phyloP scores from a whole-genome alignment of 2,329 filamentous ascomycete genomes.

The Metarhizium rileyi region DNA sequence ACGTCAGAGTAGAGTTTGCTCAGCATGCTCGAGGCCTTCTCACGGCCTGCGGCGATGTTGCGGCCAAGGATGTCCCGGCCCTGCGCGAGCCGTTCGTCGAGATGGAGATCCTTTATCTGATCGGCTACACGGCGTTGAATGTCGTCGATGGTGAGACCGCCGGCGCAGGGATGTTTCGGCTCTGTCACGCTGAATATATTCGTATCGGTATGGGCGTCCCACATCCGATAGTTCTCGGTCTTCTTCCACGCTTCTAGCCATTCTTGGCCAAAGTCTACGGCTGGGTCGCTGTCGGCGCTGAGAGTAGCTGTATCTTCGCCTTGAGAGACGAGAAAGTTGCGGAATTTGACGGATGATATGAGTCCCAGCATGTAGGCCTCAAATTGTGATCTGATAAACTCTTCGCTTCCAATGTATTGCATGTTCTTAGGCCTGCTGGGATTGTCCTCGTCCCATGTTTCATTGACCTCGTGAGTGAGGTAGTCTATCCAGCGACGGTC shows the following conservation, averaged over 20 bases:
- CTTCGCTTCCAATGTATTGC: conserved; percentile 90
- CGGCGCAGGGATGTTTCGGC: conserved; percentile 85
- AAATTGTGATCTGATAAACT: conserved; percentile 94
- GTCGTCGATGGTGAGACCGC: conserved; percentile 87
- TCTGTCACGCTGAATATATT: conserved; percentile 93
- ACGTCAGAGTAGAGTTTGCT: conserved; percentile 87
- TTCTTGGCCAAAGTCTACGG: conserved; percentile 70
- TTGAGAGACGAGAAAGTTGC: conserved; percentile 58
- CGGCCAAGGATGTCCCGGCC: conserved; percentile 80
- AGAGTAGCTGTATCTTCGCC: conserved; percentile 59
- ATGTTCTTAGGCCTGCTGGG: conserved; percentile 86
- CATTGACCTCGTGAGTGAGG: conserved; percentile 82
- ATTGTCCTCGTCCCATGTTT: conserved; percentile 93
- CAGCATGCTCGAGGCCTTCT: conserved; percentile 80
- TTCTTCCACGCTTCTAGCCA: conserved; percentile 82
- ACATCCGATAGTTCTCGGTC: conserved; percentile 88
- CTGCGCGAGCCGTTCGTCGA: conserved; percentile 81
- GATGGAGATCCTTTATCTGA: conserved; percentile 86
- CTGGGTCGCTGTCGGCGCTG: conserved; percentile 73
- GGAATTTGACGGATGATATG: conserved; percentile 83
- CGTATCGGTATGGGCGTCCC: conserved; percentile 68
- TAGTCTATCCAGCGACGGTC: conserved; percentile 96
- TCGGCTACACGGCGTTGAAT: conserved; percentile 82
- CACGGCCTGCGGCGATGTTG: conserved; percentile 77
- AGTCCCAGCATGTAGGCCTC: conserved; percentile 91